A percentile compares a stretch with the other conserved stretches of the same genome.
These are phyloP conservation scores for Daldinia sp. DNA, from an alignment of 2,329 filamentous ascomycete genomes.

Conservation along the genomic window DNA sequence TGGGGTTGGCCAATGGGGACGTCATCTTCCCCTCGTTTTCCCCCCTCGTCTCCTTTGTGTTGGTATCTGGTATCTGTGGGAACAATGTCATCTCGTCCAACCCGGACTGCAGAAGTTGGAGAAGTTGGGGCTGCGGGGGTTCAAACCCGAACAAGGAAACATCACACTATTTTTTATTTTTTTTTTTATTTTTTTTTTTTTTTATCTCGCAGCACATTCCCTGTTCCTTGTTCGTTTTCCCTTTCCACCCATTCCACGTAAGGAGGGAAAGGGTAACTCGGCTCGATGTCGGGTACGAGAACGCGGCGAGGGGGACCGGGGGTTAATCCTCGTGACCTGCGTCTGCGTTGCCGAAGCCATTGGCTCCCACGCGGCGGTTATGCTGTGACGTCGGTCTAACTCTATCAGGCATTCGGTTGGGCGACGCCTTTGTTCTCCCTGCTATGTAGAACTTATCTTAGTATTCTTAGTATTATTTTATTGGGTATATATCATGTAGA, in stretches of 20 bases:
- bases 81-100: slow-evolving; percentile 31
- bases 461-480: background rate
- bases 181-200: too few species aligned
- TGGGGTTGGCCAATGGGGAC: slow-evolving; percentile 16
- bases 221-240: slow-evolving; percentile 10
- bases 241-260: background rate
- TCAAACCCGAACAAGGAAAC: slow-evolving; percentile 1
- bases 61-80: slow-evolving; percentile 5
- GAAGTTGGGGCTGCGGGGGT: slow-evolving; percentile 30
- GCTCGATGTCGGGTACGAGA: slow-evolving; percentile 39
- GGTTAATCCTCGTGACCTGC: slow-evolving; percentile 16
- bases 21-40: slow-evolving; percentile 12
- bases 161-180: background rate
- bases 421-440: slow-evolving; percentile 18
- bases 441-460: background rate
- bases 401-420: slow-evolving; percentile 25
- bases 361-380: slow-evolving; percentile 20
- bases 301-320: slow-evolving; percentile 29
- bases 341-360: slow-evolving; percentile 2
- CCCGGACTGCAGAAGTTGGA: slow-evolving; percentile 29
- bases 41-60: slow-evolving; percentile 19
- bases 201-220: background rate
- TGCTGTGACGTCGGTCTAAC: slow-evolving; percentile 25
- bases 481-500: slow-evolving; percentile 39
- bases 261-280: slow-evolving; percentile 14